These are phyloP conservation scores for Cylindrodendrum hubeiense DNA, from an alignment of 2,329 filamentous ascomycete species.

Conservation along the genomic window DNA sequence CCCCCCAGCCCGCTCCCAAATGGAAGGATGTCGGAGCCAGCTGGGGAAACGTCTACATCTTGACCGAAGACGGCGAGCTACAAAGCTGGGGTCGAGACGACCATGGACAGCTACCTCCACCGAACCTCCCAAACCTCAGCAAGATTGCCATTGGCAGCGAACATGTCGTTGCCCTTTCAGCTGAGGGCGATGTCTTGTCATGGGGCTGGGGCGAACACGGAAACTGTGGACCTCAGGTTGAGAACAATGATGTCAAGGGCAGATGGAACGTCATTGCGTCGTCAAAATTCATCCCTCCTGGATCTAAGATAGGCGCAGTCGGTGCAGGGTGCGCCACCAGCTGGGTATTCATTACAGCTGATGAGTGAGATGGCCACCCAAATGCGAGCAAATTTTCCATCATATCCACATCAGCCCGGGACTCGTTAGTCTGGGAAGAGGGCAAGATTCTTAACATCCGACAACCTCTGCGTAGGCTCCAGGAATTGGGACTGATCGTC, in stretches of 20 bases:
- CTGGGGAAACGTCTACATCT: constrained; percentile 85
- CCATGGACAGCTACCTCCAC: constrained; percentile 82
- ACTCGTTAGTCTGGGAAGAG: constrained; percentile 55
- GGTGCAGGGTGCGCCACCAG: constrained; percentile 93
- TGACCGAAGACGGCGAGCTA: constrained; percentile 71
- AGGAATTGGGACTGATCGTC: constrained; percentile 55
- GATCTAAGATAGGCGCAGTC: constrained; percentile 68
- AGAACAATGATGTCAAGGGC: constrained; percentile 75
- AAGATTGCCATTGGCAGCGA: constrained; percentile 89
- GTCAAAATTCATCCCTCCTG: constrained; percentile 64
- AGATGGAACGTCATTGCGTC: constrained; percentile 76
- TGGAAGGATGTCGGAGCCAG: constrained; percentile 81
- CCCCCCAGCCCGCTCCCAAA: constrained; percentile 63
- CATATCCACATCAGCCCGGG: not conserved
- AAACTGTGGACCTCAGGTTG: constrained; percentile 83
- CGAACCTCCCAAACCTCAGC: constrained; percentile 67
- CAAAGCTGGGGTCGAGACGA: constrained; percentile 87
- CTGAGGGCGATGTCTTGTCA: constrained; percentile 75
- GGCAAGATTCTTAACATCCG: constrained; percentile 68
- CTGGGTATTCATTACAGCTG: constrained; percentile 68
- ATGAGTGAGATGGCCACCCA: constrained; percentile 31
- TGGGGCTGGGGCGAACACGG: constrained; percentile 99
- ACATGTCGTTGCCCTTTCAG: constrained; percentile 82
- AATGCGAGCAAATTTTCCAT: constrained; percentile 22
- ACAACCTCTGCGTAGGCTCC: constrained; percentile 80